phyloP scores from a whole-genome alignment of 345 rosid species.

The Nasturtium officinale region DNA sequence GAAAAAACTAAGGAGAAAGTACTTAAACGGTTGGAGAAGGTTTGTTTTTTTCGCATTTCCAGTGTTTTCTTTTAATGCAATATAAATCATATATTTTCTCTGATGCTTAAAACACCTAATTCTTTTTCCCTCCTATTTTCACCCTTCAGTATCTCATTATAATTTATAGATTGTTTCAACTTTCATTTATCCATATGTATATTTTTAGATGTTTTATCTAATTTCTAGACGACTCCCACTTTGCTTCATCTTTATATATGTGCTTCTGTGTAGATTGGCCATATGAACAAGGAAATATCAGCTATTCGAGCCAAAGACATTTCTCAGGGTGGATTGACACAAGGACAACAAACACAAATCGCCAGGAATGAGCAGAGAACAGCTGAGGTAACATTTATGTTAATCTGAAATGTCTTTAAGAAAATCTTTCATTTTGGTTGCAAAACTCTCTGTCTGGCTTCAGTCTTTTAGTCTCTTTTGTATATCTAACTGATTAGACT shows the following conservation, averaged over 20 bases:
- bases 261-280: slow-evolving; percentile 64
- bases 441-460: neutral
- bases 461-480: slow-evolving; percentile 3
- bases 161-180: neutral
- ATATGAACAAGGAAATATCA: slow-evolving; percentile 96
- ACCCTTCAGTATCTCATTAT: neutral
- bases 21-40: slow-evolving; percentile 81
- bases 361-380: slow-evolving; percentile 97
- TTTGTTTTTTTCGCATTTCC: slow-evolving; percentile 27
- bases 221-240: slow-evolving; percentile 5
- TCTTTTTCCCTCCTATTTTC: neutral
- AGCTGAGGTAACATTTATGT: slow-evolving; percentile 55
- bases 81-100: neutral
- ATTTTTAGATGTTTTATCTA: neutral
- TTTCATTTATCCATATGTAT: neutral
- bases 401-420: neutral
- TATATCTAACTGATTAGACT: neutral
- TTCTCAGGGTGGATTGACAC: slow-evolving; percentile 93
- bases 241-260: slow-evolving; percentile 21
- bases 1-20: slow-evolving; percentile 91
- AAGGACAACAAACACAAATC: slow-evolving; percentile 98
- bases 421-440: neutral
- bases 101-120: neutral
- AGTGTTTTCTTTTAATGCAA: neutral
- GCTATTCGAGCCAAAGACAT: slow-evolving; percentile 95